Evolutionary conservation across 2,329 filamentous ascomycete genomes (phyloP).

Genomic region (Penicillium sclerotiorum): DNA sequence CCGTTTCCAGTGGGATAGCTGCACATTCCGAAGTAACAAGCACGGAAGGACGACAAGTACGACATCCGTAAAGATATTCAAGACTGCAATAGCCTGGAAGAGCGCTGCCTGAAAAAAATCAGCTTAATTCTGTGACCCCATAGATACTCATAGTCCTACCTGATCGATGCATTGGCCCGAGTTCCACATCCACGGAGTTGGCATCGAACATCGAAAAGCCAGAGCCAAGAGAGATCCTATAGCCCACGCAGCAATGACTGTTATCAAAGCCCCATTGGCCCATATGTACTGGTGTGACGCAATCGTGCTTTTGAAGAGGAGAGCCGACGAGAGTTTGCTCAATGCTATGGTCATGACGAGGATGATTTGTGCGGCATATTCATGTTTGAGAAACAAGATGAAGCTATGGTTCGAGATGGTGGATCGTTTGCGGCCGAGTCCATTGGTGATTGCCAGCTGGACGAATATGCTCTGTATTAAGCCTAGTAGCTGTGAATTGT

Average conservation of each 20-base stretch:
- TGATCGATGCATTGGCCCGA: constrained; percentile 18
- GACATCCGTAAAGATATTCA: constrained; percentile 21
- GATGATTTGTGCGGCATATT: constrained; percentile 24
- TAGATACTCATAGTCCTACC: constrained; percentile 8
- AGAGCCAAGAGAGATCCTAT: constrained; percentile 22
- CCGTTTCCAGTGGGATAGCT: constrained; percentile 19
- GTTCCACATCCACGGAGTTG: constrained; percentile 22
- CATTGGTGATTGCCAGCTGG: constrained; percentile 24
- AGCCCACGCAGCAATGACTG: constrained; percentile 20
- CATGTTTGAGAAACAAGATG: constrained; percentile 21
- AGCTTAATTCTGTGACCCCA: background rate
- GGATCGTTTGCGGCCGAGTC: constrained; percentile 17
- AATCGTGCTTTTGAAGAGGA: constrained; percentile 24
- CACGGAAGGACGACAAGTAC: constrained; percentile 21
- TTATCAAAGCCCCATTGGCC: constrained; percentile 18
- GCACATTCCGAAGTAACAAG: constrained; percentile 19
- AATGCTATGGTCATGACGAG: constrained; percentile 19
- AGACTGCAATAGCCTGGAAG: constrained; percentile 16
- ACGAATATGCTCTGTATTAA: constrained; percentile 24
- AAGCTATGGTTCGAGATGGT: constrained; percentile 12
- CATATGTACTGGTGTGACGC: constrained; percentile 11
- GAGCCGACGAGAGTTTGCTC: constrained; percentile 22
- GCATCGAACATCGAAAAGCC: constrained; percentile 20
- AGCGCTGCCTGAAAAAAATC: constrained; percentile 10
- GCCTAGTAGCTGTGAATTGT: constrained; percentile 11